Evolutionary conservation across 164 flowering plant species (phyloP).

Genomic region (Vitis amurensis): DNA sequence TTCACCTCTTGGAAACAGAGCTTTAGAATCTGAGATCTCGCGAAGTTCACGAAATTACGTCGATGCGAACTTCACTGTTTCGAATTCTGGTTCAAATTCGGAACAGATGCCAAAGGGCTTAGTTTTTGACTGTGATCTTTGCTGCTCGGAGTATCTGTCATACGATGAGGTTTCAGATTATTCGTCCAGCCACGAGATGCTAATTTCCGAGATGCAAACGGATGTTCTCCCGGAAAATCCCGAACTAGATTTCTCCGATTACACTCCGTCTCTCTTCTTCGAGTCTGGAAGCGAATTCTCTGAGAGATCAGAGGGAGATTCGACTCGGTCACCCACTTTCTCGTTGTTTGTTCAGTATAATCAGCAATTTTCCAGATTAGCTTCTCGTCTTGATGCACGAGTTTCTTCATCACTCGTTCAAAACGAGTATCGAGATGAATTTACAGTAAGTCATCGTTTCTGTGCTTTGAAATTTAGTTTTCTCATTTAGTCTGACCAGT

Average conservation of each 20-base stretch:
- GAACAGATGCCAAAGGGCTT: constrained; percentile 18
- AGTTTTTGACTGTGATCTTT: constrained; percentile 36
- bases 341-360: constrained; percentile 51
- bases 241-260: constrained; percentile 43
- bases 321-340: constrained; percentile 51
- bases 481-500: background rate
- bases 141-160: constrained; percentile 40
- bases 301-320: constrained; percentile 44
- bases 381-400: constrained; percentile 10
- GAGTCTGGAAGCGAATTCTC: constrained; percentile 71
- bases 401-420: constrained; percentile 11
- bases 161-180: constrained; percentile 32
- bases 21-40: constrained; percentile 13
- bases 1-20: constrained; percentile 14
- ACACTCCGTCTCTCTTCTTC: constrained; percentile 39
- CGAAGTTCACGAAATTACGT: constrained; percentile 13
- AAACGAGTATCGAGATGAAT: constrained; percentile 27
- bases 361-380: constrained; percentile 44
- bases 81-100: constrained; percentile 22
- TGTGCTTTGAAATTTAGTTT: background rate
- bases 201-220: constrained; percentile 38
- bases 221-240: constrained; percentile 34
- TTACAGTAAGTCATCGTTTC: constrained; percentile 27
- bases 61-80: constrained; percentile 9
- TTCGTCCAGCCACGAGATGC: constrained; percentile 32